Evolutionary conservation across 1,284 basidiomycete genomes (phyloP).

Genomic region (Apiotrichum gracile): DNA sequence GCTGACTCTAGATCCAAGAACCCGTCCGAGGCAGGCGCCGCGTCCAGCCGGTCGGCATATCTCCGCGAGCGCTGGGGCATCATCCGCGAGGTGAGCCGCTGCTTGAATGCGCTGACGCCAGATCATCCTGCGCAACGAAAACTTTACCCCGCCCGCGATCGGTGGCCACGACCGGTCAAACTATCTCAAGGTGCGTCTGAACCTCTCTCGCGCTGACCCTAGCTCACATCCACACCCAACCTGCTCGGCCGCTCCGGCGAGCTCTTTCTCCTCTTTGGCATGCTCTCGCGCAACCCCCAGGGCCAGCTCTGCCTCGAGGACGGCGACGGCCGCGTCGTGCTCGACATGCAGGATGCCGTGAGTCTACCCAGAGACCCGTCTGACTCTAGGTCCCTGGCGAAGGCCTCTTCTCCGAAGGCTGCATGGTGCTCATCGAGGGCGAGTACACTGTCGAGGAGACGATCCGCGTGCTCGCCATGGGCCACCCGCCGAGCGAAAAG

Average conservation of each 20-base stretch:
- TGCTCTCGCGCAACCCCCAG: constrained; percentile 83
- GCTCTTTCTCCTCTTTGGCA: constrained; percentile 87
- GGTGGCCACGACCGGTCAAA: constrained; percentile 76
- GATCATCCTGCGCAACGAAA: constrained; percentile 81
- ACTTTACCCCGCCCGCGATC: constrained; percentile 88
- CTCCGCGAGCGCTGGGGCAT: constrained; percentile 77
- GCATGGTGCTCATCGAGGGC: constrained; percentile 89
- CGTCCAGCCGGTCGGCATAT: constrained; percentile 68
- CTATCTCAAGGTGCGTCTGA: constrained; percentile 66
- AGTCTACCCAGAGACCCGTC: constrained; percentile 31
- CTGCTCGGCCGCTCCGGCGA: constrained; percentile 84
- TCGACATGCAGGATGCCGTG: constrained; percentile 85
- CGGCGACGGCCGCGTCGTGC: constrained; percentile 78
- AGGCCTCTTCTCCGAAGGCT: constrained; percentile 94
- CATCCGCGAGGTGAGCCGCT: constrained; percentile 62
- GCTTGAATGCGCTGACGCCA: constrained; percentile 10
- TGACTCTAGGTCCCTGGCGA: constrained; percentile 76
- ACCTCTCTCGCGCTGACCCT: background rate
- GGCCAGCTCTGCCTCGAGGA: constrained; percentile 89
- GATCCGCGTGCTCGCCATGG: constrained; percentile 84
- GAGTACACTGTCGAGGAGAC: constrained; percentile 90
- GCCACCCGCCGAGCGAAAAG: constrained; percentile 92
- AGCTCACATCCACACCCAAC: constrained; percentile 95
- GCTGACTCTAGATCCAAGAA: constrained; percentile 43
- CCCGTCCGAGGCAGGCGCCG: constrained; percentile 66